Conservation (phyloP, 2,329 filamentous ascomycete genomes). For the Dactylellina drechsleri region DNA sequence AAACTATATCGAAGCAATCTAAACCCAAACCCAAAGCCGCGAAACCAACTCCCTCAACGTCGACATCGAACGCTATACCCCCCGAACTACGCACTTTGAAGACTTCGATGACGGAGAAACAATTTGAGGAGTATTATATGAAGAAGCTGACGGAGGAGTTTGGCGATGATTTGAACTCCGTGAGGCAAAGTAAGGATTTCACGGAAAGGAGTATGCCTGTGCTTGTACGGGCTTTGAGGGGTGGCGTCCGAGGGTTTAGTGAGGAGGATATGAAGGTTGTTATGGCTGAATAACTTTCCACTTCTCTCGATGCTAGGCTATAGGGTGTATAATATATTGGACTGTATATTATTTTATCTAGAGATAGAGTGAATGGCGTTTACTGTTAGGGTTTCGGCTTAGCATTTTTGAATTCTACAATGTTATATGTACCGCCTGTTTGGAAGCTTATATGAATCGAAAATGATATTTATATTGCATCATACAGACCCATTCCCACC, state of each 20-base stretch:
- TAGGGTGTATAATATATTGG: background rate
- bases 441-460: too few species aligned
- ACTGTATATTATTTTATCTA: conserved; percentile 12
- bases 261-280: conserved; percentile 63
- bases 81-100: conserved; percentile 22
- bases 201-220: conserved; percentile 64
- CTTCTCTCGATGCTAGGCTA: too few species aligned
- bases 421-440: too few species aligned
- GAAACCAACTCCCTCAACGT: conserved; percentile 24
- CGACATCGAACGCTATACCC: conserved; percentile 28
- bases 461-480: background rate
- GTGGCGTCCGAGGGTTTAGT: conserved; percentile 64
- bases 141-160: conserved; percentile 62
- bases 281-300: conserved; percentile 30
- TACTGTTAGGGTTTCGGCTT: background rate
- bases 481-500: too few species aligned
- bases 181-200: conserved; percentile 67
- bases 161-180: conserved; percentile 67
- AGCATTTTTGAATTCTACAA: background rate
- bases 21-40: conserved; percentile 3
- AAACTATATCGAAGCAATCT: background rate
- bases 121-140: conserved; percentile 53
- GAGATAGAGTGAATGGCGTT: background rate
- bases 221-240: conserved; percentile 66
- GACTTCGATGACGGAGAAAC: conserved; percentile 32